Conservation (phyloP, 176 grass and related monocot genomes). For the Tillandsia fasciculata region DNA sequence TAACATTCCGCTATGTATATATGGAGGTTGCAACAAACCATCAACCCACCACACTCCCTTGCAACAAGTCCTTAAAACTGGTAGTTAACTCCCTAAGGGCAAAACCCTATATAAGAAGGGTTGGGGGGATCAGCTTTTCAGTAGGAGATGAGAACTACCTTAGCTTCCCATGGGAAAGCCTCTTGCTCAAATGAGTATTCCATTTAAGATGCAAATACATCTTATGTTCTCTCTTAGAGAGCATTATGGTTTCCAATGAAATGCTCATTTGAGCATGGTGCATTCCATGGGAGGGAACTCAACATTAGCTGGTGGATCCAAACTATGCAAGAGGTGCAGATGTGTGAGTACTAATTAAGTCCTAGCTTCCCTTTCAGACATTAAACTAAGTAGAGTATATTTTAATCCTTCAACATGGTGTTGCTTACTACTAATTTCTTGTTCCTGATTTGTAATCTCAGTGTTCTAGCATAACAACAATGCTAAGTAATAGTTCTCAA, state of each 20-base stretch:
- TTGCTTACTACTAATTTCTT: neutral
- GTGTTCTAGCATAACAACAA: no score
- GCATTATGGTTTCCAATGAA: neutral
- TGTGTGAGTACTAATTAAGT: neutral
- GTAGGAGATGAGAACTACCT: neutral
- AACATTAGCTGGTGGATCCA: neutral
- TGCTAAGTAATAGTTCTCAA: no score
- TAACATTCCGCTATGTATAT: neutral
- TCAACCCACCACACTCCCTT: neutral
- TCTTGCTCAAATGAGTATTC: slow-evolving; percentile 16
- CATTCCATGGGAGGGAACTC: slow-evolving; percentile 2
- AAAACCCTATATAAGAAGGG: neutral
- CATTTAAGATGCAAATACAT: neutral
- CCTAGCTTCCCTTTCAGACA: neutral
- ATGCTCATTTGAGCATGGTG: slow-evolving; percentile 6
- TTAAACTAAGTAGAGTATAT: neutral
- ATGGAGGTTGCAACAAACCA: slow-evolving; percentile 9
- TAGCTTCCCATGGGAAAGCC: slow-evolving; percentile 3
- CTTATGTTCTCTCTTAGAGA: neutral
- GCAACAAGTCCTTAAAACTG: neutral
- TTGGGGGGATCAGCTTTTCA: neutral
- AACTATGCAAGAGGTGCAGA: neutral
- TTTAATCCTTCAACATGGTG: slow-evolving; percentile 2
- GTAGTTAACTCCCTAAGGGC: neutral
- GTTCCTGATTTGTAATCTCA: neutral